Percentiles rank a stretch among this genome's conserved stretches.
phyloP scores from a whole-genome alignment of 2,329 filamentous ascomycete species.

The Curvularia lunata region DNA sequence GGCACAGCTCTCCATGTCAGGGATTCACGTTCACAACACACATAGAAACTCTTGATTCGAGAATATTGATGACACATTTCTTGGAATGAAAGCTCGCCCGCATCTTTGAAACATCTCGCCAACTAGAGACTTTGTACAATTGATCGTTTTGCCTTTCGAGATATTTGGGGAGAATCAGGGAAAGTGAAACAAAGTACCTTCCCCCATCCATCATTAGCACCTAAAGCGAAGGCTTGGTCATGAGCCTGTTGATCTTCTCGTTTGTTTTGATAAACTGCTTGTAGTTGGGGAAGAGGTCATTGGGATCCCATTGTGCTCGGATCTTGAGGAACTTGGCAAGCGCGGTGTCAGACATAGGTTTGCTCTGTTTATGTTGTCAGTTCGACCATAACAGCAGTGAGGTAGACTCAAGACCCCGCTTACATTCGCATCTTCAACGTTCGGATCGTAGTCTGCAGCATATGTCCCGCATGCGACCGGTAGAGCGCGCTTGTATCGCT shows the following conservation, averaged over 20 bases:
- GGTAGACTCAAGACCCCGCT: not conserved
- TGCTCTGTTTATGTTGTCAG: not conserved
- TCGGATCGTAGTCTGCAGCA: slow-evolving; percentile 15
- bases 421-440: slow-evolving; percentile 6
- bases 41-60: not conserved
- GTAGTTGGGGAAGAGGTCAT: slow-evolving; percentile 3
- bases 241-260: not conserved
- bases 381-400: not conserved
- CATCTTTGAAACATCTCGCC: not conserved
- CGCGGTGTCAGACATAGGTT: slow-evolving; percentile 3
- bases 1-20: not conserved
- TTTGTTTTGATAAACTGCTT: slow-evolving; percentile 1
- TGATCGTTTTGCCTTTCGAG: not conserved
- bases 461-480: slow-evolving; percentile 18
- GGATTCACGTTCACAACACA: not conserved
- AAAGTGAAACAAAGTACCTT: not conserved
- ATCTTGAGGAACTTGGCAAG: slow-evolving; percentile 7
- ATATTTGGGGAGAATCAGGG: not conserved
- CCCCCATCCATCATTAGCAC: not conserved
- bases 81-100: not conserved
- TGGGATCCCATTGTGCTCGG: slow-evolving; percentile 7
- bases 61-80: not conserved
- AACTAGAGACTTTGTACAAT: not conserved
- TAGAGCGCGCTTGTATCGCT: slow-evolving; percentile 3
- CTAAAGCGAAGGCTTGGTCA: slow-evolving; percentile 1